These are phyloP conservation scores for Colletotrichum sp. DNA, from an alignment of 2,329 filamentous ascomycete genomes.

Conservation along the genomic window DNA sequence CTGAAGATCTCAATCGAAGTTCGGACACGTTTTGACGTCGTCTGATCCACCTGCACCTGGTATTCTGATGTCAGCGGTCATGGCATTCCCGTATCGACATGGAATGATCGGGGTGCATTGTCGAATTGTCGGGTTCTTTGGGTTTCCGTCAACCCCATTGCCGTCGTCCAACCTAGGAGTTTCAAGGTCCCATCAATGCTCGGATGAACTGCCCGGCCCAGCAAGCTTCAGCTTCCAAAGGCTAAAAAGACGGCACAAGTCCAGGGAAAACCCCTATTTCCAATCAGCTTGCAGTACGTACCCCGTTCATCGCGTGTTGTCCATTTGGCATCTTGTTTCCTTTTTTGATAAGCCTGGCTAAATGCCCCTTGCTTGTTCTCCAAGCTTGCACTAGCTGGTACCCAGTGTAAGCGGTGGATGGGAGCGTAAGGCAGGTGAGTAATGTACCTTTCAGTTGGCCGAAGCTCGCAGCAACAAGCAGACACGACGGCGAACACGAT, in stretches of 20 bases:
- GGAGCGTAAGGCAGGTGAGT: background rate
- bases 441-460: constrained; percentile 3
- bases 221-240: background rate
- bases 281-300: background rate
- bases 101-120: background rate
- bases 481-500: background rate
- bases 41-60: background rate
- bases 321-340: background rate
- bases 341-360: background rate
- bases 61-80: constrained; percentile 2
- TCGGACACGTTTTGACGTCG: constrained; percentile 8
- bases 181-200: background rate
- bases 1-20: constrained; percentile 1
- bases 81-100: background rate
- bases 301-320: background rate
- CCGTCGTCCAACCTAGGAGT: background rate
- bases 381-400: background rate
- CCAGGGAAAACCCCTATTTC: background rate
- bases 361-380: background rate
- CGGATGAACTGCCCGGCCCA: background rate
- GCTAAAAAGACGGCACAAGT: background rate
- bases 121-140: background rate
- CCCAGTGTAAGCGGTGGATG: background rate
- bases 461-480: background rate
- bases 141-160: constrained; percentile 3